Percentiles rank a stretch among this genome's conserved stretches.
Conservation (phyloP, 768 basidiomycete genomes). For the Suillus ampliporus region DNA sequence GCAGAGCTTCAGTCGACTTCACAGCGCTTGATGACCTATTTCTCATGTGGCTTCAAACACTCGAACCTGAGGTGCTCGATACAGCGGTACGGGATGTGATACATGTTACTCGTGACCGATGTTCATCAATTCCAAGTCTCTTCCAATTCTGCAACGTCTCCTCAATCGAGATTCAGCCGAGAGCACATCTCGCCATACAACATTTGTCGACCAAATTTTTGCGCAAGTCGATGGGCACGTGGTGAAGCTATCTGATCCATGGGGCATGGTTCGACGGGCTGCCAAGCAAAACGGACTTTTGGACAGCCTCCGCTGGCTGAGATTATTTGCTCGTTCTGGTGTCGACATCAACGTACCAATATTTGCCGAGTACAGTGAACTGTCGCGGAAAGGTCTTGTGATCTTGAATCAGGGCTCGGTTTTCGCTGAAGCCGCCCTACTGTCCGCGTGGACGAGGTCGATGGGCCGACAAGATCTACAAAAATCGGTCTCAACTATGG, state of each 20-base stretch:
- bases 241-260: slow-evolving; percentile 51
- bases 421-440: slow-evolving; percentile 58
- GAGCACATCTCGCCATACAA: slow-evolving; percentile 44
- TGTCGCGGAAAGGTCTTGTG: slow-evolving; percentile 44
- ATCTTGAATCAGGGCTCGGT: slow-evolving; percentile 51
- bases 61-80: slow-evolving; percentile 39
- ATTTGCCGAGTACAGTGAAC: slow-evolving; percentile 52
- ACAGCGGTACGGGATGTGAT: slow-evolving; percentile 43
- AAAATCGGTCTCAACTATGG: slow-evolving; percentile 51
- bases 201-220: slow-evolving; percentile 37
- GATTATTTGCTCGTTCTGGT: slow-evolving; percentile 65
- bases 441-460: slow-evolving; percentile 66
- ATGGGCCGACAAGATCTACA: slow-evolving; percentile 66
- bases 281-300: slow-evolving; percentile 52
- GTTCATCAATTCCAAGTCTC: slow-evolving; percentile 43
- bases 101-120: background rate
- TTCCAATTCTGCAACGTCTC: slow-evolving; percentile 59
- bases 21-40: slow-evolving; percentile 63
- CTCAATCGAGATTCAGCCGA: slow-evolving; percentile 59
- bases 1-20: slow-evolving; percentile 59
- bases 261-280: slow-evolving; percentile 52
- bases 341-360: slow-evolving; percentile 61
- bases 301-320: slow-evolving; percentile 62
- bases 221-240: slow-evolving; percentile 35
- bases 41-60: slow-evolving; percentile 60